These are phyloP conservation scores for Suhomyces kunorum DNA, from an alignment of 1,139 yeast species.

Conservation along the genomic window DNA sequence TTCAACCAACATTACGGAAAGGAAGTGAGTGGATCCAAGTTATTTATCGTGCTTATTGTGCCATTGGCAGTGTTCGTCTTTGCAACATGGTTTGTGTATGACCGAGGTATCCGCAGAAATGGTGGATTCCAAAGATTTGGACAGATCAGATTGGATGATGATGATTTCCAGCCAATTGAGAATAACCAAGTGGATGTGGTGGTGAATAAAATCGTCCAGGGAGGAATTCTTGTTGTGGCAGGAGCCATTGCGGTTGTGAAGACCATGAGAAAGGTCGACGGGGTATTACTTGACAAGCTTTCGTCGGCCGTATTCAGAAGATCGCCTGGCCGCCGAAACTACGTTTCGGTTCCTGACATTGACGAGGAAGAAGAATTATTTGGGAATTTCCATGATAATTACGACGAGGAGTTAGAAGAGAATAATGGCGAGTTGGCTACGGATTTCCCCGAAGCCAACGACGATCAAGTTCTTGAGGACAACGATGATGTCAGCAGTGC, in stretches of 20 bases:
- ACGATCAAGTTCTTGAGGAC: conserved; percentile 10
- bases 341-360: conserved; percentile 45
- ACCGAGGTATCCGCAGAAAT: conserved; percentile 75
- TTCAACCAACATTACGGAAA: conserved; percentile 60
- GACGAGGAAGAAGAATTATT: conserved; percentile 51
- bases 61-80: conserved; percentile 60
- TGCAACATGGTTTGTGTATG: conserved; percentile 74
- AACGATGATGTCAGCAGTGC: conserved; percentile 15
- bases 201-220: conserved; percentile 61
- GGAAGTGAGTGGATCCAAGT: conserved; percentile 55
- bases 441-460: conserved; percentile 13
- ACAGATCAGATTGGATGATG: conserved; percentile 77
- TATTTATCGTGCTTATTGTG: conserved; percentile 53
- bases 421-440: conserved; percentile 24
- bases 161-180: conserved; percentile 62
- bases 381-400: conserved; percentile 48
- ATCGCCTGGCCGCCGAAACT: conserved; percentile 44
- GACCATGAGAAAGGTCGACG: conserved; percentile 39
- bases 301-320: conserved; percentile 41
- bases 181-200: conserved; percentile 63
- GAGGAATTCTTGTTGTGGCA: conserved; percentile 58
- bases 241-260: conserved; percentile 44
- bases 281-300: conserved; percentile 36
- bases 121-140: conserved; percentile 83
- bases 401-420: conserved; percentile 50